Base-by-base conservation (phyloP, 805 yeast genomes). In the Metschnikowia peoriensis region DNA sequence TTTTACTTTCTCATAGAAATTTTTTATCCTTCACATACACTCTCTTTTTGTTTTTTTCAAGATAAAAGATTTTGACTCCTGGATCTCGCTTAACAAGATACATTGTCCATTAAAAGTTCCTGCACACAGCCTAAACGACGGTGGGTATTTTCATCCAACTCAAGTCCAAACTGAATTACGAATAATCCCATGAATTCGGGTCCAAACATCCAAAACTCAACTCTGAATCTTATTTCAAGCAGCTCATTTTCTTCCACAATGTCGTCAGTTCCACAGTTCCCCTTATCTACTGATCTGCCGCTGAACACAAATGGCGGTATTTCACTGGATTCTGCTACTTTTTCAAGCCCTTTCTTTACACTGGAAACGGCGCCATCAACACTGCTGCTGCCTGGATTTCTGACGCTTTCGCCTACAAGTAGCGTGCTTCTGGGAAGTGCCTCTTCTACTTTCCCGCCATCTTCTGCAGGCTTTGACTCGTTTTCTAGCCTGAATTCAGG, bases 381-480 rank as follows among this genome's bases (percentile, higher is more conserved):
- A 34, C 67, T 51, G 38, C 49, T 47, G 10, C 45, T 17, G 16
- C 49, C 44, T n/a, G 37, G 67, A 28, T 67, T 71, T 8, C 58
- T 67, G 58, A 70, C 67, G 16, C 10, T 6, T 5, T 7, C 47
- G 27, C 42, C 47, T 16, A 27, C 47, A 16, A 38, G 15, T 32
- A 22, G 12, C 27, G 27, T 38, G 14, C 35, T 45, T 38, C 37
- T 38, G 41, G 27, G 10, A 10, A 40, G 14, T 11, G 8, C 42
- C 5, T 28, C 47, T 28, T 45, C 42, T 9, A 62, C 59, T 16
- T 41, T 47, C 10, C 41, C 47, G n/a, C 12, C 38, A 7, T 49
- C 54, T 22, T 41, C 43, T 27, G 15, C 28, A 34, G 10, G n/a
- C 15, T 22, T 28, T 22, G 11, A 17, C 43, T 27, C 29, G 32